Evolutionary conservation across 129 eudicot species (phyloP).

Genomic region (Tanacetum coccineum): DNA sequence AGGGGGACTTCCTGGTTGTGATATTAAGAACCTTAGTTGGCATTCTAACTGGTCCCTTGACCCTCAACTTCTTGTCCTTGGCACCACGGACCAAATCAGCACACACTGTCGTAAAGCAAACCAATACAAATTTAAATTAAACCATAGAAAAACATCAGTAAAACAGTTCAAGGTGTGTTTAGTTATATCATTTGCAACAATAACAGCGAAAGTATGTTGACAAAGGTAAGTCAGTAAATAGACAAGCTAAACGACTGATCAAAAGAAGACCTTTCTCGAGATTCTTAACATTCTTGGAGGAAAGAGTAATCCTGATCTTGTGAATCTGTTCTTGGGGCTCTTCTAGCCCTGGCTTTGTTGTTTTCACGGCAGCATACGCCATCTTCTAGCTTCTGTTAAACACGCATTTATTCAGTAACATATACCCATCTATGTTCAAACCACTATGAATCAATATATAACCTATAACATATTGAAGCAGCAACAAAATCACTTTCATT

Average conservation of each 20-base stretch:
- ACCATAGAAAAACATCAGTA: not conserved
- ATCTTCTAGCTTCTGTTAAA: conserved; percentile 27
- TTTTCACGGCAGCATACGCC: conserved; percentile 90
- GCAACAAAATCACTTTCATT: not conserved
- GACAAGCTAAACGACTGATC: not conserved
- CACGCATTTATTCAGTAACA: not conserved
- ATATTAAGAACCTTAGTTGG: conserved; percentile 90
- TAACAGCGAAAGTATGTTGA: too few species aligned
- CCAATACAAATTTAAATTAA: not conserved
- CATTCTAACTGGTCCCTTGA: conserved; percentile 95
- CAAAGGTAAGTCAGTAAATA: too few species aligned
- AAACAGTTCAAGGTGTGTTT: too few species aligned
- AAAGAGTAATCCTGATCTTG: conserved; percentile 93
- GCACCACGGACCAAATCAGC: conserved; percentile 96
- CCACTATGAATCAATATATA: not conserved
- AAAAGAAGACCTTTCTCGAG: conserved; percentile 72
- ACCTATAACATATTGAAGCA: too few species aligned
- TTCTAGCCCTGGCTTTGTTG: conserved; percentile 80
- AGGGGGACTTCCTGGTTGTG: conserved; percentile 93
- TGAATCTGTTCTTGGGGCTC: conserved; percentile 77
- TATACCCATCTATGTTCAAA: not conserved
- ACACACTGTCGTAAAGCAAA: conserved; percentile 42
- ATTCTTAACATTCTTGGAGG: conserved; percentile 86
- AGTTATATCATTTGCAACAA: too few species aligned
- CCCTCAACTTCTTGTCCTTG: conserved; percentile 81